Evolutionary conservation across 331 rosid species (phyloP), one percentile per base, ranked within the genome.

Genomic region (Dryas integrifolia): DNA sequence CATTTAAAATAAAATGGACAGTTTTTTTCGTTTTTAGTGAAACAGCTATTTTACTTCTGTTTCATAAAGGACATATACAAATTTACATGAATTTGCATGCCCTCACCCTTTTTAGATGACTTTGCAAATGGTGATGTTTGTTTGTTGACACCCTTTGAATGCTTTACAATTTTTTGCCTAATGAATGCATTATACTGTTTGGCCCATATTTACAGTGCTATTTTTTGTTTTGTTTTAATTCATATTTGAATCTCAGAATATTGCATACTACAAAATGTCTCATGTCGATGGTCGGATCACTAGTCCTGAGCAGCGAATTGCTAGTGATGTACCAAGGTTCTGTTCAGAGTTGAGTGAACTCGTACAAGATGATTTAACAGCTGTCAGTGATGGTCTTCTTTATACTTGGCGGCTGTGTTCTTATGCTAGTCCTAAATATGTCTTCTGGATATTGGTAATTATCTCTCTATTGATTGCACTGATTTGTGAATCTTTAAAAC

Each of bases 401-500:
- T 95, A 95, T 87, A 92, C 98, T 52, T 89, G 97, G 98, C 88
- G 98, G 65, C 82, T 95, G 66, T 95, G 98, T 80, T 95, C 99
- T 63, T 95, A 95, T 86, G 96, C 99, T 43, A 95, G 99, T 85
- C 99, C 99, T 64, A 95, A 95, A 88, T 95, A 95, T 76, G 89
- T 95, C 85, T 76, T 92, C 78, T 92, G 98, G 98, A 95, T 95
- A 76, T 75, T 92, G 99, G 99, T 95, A 92, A 85, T 58, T 70
- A 26, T 73, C 73, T 64, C 45, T 45, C 69, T 75, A 6, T 52
- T 84, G 67, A 47, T 68, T 78, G 14, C 78, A 72, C 75, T 76
- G 24, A 49, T 67, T 62, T 30, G 43, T 60, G 13, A 51, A 60
- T 65, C 56, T 70, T 81, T 79, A 1, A 41, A 12, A 68, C 40